These are phyloP conservation scores for Spergularia bocconei DNA, from an alignment of 148 eudicot genomes.

Conservation along the genomic window DNA sequence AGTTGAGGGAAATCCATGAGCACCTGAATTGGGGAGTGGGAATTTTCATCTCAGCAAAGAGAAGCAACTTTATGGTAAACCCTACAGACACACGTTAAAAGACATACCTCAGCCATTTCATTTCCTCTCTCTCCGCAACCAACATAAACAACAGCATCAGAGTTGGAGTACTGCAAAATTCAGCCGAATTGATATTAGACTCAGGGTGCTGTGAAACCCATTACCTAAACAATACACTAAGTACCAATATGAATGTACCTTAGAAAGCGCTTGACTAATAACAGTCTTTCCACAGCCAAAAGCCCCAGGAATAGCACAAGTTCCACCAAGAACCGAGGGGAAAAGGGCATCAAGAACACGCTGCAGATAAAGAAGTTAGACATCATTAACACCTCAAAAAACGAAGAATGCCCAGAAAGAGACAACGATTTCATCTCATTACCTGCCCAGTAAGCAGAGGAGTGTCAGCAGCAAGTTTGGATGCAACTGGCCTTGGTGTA, in stretches of 20 bases:
- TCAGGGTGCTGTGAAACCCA: slow-evolving; percentile 3
- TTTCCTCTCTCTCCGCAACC: slow-evolving; percentile 99
- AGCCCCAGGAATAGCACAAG: slow-evolving; percentile 99
- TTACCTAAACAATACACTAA: not conserved
- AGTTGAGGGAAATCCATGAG: slow-evolving; percentile 99
- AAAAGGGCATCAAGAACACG: slow-evolving; percentile 99
- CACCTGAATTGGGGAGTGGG: slow-evolving; percentile 43
- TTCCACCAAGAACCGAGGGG: slow-evolving; percentile 99
- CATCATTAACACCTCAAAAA: slow-evolving; percentile 17
- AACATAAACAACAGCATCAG: slow-evolving; percentile 98
- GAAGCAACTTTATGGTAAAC: slow-evolving; percentile 7
- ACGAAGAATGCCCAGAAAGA: not conserved
- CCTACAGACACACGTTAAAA: not conserved
- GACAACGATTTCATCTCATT: slow-evolving; percentile 13
- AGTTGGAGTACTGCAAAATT: slow-evolving; percentile 83
- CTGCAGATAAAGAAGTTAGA: slow-evolving; percentile 33
- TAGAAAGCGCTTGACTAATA: slow-evolving; percentile 98
- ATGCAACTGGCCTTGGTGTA: slow-evolving; percentile 92
- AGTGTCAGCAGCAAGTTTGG: slow-evolving; percentile 99
- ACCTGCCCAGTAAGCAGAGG: slow-evolving; percentile 99
- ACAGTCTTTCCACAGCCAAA: slow-evolving; percentile 99
- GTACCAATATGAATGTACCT: slow-evolving; percentile 40
- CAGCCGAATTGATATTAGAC: slow-evolving; percentile 9
- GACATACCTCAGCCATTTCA: slow-evolving; percentile 98
- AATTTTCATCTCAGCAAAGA: slow-evolving; percentile 11